Evolutionary conservation across 352 stramenopile species (phyloP), one percentile per base, ranked within the genome.

Genomic region (Globisporangium nagaii): DNA sequence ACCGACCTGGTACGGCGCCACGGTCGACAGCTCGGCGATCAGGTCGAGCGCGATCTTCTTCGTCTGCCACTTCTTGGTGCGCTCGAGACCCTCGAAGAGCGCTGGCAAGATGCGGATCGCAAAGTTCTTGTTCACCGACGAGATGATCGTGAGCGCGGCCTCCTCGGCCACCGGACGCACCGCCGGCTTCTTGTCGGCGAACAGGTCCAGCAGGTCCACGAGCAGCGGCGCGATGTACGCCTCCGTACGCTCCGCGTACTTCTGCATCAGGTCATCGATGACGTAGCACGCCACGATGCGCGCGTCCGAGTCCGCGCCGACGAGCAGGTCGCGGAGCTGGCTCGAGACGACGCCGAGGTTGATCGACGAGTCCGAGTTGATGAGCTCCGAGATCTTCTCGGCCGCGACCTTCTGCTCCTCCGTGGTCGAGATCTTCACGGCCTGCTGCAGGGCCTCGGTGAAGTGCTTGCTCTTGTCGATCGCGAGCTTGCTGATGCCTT

Each of bases 11-110:
- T 96, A 96, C 36, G 96, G 92, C 22, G 93, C 93, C n/a, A 89
- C 73, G 49, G 79, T 89, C 34, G 82, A 90, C 53, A 99, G 96
- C 59, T 90, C 78, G 10, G 78, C 79, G 46, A 99, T 82, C 27
- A 98, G 90, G 59, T 98, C 88, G 25, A 99, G 90, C 35, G 95
- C 80, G 35, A 97, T 69, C 67, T 98, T 96, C 73, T 98, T 97
- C n/a, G 93, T 98, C 66, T 98, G 95, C 96, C 96, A 99, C 80
- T 98, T 98, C 62, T 86, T 75, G 28, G 64, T 77, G 45, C 90
- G 80, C 37, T 95, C 79, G 1, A 96, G 69, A 47, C 74, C 79
- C 43, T 79, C 77, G 73, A 99, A 98, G 39, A 99, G 80, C 42
- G 83, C 71, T 46, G 95, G 93, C 45, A 99, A 58, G 6, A 88